Conservation (phyloP, 768 basidiomycete species). For the Suillus fuscotomentosus region DNA sequence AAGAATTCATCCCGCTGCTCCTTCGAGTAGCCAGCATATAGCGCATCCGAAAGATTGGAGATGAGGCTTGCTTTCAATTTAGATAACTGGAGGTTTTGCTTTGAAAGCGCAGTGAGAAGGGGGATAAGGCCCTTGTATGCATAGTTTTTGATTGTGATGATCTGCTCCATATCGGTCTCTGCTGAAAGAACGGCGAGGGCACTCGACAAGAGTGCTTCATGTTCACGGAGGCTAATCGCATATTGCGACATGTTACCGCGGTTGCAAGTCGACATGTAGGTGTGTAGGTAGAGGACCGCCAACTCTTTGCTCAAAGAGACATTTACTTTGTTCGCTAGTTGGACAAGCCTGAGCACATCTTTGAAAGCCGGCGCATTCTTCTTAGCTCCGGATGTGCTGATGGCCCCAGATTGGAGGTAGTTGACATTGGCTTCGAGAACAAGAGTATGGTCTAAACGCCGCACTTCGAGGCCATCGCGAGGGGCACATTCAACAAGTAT, state of each 20-base stretch:
- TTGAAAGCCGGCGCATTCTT: slow-evolving; percentile 19
- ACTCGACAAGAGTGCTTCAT: slow-evolving; percentile 43
- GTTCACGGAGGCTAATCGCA: slow-evolving; percentile 39
- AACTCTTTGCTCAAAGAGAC: slow-evolving; percentile 14
- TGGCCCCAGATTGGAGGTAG: slow-evolving; percentile 24
- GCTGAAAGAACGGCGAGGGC: slow-evolving; percentile 32
- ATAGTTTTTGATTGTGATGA: slow-evolving; percentile 20
- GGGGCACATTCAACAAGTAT: slow-evolving; percentile 33
- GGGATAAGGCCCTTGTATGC: slow-evolving; percentile 41
- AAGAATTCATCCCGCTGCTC: slow-evolving; percentile 25
- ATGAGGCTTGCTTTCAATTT: slow-evolving; percentile 19
- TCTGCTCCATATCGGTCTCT: slow-evolving; percentile 8
- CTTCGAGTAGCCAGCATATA: slow-evolving; percentile 19
- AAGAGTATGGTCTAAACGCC: slow-evolving; percentile 37
- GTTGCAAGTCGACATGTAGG: slow-evolving; percentile 41
- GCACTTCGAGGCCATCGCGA: slow-evolving; percentile 35
- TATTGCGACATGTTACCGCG: slow-evolving; percentile 20
- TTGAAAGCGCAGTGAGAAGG: slow-evolving; percentile 42
- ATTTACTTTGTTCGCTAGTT: neutral
- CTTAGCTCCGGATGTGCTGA: slow-evolving; percentile 8
- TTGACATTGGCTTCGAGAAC: slow-evolving; percentile 44
- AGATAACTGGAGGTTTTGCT: slow-evolving; percentile 29
- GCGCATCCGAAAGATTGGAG: slow-evolving; percentile 19
- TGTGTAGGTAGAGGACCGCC: slow-evolving; percentile 40
- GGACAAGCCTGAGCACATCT: slow-evolving; percentile 29